These are phyloP conservation scores for Dactylonectria estremocensis DNA, from an alignment of 2,329 filamentous ascomycete species.

Conservation along the genomic window DNA sequence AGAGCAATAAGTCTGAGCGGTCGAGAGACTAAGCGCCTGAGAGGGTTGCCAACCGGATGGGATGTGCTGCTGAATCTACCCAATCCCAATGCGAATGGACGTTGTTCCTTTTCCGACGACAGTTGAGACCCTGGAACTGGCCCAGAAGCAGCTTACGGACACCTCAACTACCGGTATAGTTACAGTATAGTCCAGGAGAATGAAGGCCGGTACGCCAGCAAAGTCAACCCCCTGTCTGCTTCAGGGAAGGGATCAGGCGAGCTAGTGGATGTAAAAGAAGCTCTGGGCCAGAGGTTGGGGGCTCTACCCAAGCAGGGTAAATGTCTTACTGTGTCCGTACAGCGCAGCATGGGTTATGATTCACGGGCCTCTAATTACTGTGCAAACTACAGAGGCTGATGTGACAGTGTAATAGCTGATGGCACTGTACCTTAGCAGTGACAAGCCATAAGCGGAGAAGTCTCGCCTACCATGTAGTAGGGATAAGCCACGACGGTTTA, in stretches of 20 bases:
- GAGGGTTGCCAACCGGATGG: neutral
- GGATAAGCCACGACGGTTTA: neutral
- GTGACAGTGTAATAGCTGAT: neutral
- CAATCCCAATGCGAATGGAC: neutral
- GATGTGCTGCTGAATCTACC: neutral
- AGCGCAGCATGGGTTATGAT: neutral
- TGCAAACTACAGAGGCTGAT: neutral
- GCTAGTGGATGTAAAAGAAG: constrained; percentile 10
- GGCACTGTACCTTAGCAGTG: too few species aligned
- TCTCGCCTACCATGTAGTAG: too few species aligned
- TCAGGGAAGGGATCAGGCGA: constrained; percentile 5
- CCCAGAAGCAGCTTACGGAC: neutral
- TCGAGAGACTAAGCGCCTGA: neutral
- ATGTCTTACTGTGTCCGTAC: constrained; percentile 6
- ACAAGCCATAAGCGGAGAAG: neutral
- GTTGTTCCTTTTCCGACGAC: neutral
- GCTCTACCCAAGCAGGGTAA: neutral
- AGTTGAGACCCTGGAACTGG: neutral
- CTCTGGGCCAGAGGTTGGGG: neutral
- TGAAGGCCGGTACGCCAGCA: constrained; percentile 2
- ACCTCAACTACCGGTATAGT: neutral
- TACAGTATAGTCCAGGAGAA: neutral
- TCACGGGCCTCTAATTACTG: neutral
- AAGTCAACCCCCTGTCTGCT: constrained; percentile 11
- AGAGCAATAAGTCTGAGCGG: neutral